Conservation (phyloP, 2,329 filamentous ascomycete species). For the Penicillium janthinellum region DNA sequence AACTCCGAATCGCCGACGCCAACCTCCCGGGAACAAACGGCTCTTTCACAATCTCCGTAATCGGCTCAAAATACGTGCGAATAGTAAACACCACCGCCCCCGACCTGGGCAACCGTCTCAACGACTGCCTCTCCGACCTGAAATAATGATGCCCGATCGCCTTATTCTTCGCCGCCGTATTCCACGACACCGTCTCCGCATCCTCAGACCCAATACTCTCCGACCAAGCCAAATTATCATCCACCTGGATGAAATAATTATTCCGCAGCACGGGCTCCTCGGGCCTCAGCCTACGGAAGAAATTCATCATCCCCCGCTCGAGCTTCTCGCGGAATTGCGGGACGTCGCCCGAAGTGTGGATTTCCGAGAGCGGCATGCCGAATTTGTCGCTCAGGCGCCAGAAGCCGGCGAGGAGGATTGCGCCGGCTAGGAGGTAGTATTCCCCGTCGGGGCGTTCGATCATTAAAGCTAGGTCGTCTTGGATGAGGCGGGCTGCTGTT, state of each 20-base stretch:
- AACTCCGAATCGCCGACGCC: conserved; percentile 77
- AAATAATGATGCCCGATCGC: conserved; percentile 75
- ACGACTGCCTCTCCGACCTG: conserved; percentile 71
- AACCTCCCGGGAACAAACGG: conserved; percentile 76
- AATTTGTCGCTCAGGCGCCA: conserved; percentile 82
- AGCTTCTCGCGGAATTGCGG: conserved; percentile 71
- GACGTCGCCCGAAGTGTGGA: conserved; percentile 77
- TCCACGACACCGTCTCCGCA: conserved; percentile 65
- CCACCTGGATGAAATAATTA: conserved; percentile 88
- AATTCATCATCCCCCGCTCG: conserved; percentile 77
- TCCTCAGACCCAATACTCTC: conserved; percentile 76
- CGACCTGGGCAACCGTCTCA: conserved; percentile 63
- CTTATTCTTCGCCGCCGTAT: conserved; percentile 72
- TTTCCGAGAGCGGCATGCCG: conserved; percentile 75
- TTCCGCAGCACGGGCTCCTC: conserved; percentile 69
- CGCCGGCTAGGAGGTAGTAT: conserved; percentile 77
- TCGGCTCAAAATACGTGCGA: conserved; percentile 74
- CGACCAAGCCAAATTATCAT: conserved; percentile 75
- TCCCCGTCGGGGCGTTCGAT: conserved; percentile 73
- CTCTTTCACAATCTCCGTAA: conserved; percentile 69
- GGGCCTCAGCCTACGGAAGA: conserved; percentile 72
- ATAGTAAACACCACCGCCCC: conserved; percentile 73
- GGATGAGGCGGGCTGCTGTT: conserved; percentile 69
- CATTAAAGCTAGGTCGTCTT: conserved; percentile 86
- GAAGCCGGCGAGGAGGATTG: conserved; percentile 77